Conservation (phyloP, 1,284 basidiomycete genomes). For the Salmacisia buchloeana region DNA sequence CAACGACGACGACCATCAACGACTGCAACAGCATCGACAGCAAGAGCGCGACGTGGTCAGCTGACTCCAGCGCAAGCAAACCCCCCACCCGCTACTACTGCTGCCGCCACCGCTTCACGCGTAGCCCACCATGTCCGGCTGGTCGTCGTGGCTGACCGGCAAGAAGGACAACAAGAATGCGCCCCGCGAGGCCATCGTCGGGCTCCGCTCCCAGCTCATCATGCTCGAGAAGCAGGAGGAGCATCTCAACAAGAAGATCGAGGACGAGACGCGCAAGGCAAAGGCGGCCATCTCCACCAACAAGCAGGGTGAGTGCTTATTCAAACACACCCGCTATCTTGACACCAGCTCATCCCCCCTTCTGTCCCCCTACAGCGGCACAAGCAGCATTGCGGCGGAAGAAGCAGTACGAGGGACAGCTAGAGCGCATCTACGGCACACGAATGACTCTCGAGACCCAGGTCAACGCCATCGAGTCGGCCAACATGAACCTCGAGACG, state of each 20-base stretch:
- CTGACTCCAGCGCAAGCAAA: too few relatives aligned
- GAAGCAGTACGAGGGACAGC: constrained; percentile 81
- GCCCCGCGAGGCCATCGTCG: constrained; percentile 54
- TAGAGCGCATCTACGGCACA: constrained; percentile 79
- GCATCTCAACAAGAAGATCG: constrained; percentile 90
- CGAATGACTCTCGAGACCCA: constrained; percentile 92
- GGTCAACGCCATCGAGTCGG: constrained; percentile 92
- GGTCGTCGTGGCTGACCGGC: constrained; percentile 46
- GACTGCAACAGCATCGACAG: too few relatives aligned
- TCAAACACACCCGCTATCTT: neutral
- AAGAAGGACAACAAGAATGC: constrained; percentile 46
- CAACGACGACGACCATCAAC: too few relatives aligned
- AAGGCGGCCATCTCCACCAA: constrained; percentile 88
- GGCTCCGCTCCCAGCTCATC: constrained; percentile 56
- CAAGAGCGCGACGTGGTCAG: too few relatives aligned
- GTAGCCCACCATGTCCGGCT: constrained; percentile 47
- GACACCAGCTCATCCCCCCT: neutral
- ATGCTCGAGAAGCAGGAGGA: constrained; percentile 99
- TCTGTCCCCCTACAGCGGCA: constrained; percentile 23
- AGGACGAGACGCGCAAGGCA: constrained; percentile 87
- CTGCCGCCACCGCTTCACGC: too few relatives aligned
- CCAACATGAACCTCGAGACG: constrained; percentile 96
- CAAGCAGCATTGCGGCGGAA: constrained; percentile 83
- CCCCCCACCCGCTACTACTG: too few relatives aligned
- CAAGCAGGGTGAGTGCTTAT: constrained; percentile 76